Evolutionary conservation across 176 grass and related monocot species (phyloP).

Genomic region (Eleusine coracana): DNA sequence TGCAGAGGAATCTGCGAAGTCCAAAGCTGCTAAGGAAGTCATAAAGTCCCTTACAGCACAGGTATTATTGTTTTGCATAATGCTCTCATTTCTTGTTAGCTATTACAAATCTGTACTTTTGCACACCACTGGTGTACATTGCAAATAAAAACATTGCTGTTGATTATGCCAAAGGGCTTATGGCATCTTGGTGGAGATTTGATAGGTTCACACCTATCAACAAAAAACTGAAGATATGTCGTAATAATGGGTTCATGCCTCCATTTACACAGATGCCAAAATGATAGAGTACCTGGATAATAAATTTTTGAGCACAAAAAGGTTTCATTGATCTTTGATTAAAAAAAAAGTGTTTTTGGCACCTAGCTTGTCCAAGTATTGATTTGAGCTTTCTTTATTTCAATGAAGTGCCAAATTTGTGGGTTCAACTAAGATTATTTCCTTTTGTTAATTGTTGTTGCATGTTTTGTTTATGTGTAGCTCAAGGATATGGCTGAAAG

Average conservation of each 20-base stretch:
- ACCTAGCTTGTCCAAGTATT: constrained; percentile 25
- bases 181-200: constrained; percentile 10
- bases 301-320: constrained; percentile 8
- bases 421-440: constrained; percentile 9
- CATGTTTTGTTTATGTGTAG: constrained; percentile 40
- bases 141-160: not conserved
- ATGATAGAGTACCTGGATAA: constrained; percentile 23
- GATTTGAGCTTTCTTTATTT: constrained; percentile 27
- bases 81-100: constrained; percentile 19
- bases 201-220: not conserved
- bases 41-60: constrained; percentile 91
- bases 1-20: constrained; percentile 93
- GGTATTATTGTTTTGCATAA: constrained; percentile 46
- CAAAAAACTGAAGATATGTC: not conserved
- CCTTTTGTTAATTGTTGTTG: constrained; percentile 26
- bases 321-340: not conserved
- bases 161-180: constrained; percentile 12
- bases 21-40: constrained; percentile 97
- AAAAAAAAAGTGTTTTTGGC: constrained; percentile 8
- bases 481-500: constrained; percentile 96
- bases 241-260: too few relatives aligned
- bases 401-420: constrained; percentile 15
- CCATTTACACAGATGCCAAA: constrained; percentile 7
- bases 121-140: not conserved
- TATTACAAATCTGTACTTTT: constrained; percentile 8